These are phyloP conservation scores for Escovopsis sp. DNA, from an alignment of 2,329 filamentous ascomycete genomes.

Conservation along the genomic window DNA sequence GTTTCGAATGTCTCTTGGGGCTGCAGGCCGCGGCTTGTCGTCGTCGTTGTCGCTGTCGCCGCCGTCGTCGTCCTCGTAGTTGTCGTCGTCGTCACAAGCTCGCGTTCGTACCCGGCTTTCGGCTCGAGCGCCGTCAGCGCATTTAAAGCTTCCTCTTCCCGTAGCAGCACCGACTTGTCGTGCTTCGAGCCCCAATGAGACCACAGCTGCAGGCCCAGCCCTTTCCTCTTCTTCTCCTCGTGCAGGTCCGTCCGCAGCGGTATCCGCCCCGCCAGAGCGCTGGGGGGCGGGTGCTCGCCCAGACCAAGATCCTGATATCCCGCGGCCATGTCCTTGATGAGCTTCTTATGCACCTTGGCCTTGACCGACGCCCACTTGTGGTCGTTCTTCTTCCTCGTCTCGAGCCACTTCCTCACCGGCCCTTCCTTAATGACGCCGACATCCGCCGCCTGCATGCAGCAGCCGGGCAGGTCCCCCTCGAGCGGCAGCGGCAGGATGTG, in stretches of 20 bases:
- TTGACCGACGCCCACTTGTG: slow-evolving; percentile 53
- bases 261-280: slow-evolving; percentile 61
- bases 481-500: slow-evolving; percentile 52
- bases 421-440: slow-evolving; percentile 69
- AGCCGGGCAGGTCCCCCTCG: slow-evolving; percentile 49
- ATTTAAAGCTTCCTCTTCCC: too few species aligned
- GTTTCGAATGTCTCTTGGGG: slow-evolving; percentile 24
- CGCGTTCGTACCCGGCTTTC: too few species aligned
- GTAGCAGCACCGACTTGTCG: slow-evolving; percentile 53
- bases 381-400: slow-evolving; percentile 58
- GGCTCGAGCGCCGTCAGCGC: slow-evolving; percentile 27
- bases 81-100: too few species aligned
- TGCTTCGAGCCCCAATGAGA: slow-evolving; percentile 78
- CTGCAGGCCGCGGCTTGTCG: slow-evolving; percentile 28
- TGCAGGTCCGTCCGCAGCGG: slow-evolving; percentile 27
- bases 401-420: slow-evolving; percentile 72
- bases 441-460: slow-evolving; percentile 41
- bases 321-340: slow-evolving; percentile 54
- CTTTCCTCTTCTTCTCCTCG: slow-evolving; percentile 43
- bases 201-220: slow-evolving; percentile 70
- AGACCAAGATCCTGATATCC: slow-evolving; percentile 56
- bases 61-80: too few species aligned
- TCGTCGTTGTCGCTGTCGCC: too few species aligned
- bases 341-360: slow-evolving; percentile 55
- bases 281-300: slow-evolving; percentile 68